A percentile compares a stretch with the other conserved stretches of the same genome.
Conservation (phyloP, 2,329 filamentous ascomycete genomes). For the Pseudopyricularia javanii region DNA sequence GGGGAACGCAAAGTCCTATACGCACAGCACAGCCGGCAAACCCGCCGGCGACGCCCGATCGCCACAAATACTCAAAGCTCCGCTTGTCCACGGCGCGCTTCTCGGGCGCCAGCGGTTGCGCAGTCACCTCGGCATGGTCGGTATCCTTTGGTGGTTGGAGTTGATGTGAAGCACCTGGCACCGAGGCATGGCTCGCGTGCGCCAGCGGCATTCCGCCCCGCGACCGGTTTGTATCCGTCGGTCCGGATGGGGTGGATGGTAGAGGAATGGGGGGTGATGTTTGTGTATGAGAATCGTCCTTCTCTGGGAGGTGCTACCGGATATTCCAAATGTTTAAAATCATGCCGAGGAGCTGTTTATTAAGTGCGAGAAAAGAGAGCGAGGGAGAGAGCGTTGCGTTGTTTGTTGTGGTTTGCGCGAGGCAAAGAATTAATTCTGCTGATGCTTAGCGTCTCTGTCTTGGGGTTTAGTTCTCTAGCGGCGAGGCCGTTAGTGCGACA, state of each 20-base stretch:
- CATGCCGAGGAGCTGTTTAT: not conserved
- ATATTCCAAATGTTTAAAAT: not conserved
- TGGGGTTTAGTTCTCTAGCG: not conserved
- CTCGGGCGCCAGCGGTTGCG: slow-evolving; percentile 34
- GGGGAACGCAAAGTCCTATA: not conserved
- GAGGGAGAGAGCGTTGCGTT: not conserved
- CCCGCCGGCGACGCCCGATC: slow-evolving; percentile 77
- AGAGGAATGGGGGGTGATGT: not conserved
- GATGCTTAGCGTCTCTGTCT: not conserved
- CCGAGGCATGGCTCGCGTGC: slow-evolving; percentile 43
- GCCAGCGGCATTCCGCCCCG: slow-evolving; percentile 38
- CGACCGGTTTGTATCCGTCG: slow-evolving; percentile 7
- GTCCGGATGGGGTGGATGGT: not conserved
- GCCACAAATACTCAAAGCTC: slow-evolving; percentile 71
- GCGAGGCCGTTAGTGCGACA: not conserved
- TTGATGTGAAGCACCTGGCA: slow-evolving; percentile 34
- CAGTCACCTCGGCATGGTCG: slow-evolving; percentile 21
- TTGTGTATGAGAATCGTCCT: not conserved
- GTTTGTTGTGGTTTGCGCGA: not conserved
- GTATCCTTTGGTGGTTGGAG: slow-evolving; percentile 24
- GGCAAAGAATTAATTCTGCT: not conserved
- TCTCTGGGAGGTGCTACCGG: not conserved
- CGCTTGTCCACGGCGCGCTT: slow-evolving; percentile 49
- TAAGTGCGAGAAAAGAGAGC: not conserved
- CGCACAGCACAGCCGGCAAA: slow-evolving; percentile 83